phyloP scores from a whole-genome alignment of 257 asterid genomes.

The Ilex aquifolium region DNA sequence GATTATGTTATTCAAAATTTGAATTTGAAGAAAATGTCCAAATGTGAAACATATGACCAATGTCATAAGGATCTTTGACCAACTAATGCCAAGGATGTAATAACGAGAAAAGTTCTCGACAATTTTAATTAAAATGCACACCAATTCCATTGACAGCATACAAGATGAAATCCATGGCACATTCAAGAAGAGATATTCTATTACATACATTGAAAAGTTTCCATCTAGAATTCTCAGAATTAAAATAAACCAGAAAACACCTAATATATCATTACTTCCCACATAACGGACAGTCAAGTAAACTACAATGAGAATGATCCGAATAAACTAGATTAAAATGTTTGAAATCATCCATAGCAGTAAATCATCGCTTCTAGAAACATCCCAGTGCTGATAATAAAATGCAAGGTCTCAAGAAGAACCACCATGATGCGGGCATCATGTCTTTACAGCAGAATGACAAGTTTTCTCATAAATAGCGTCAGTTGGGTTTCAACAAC shows the following conservation, averaged over 20 bases:
- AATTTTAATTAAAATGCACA: no score
- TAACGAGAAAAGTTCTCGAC: no score
- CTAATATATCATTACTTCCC: not conserved
- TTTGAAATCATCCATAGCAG: not conserved
- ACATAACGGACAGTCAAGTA: not conserved
- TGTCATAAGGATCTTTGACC: constrained; percentile 2
- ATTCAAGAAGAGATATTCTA: no score
- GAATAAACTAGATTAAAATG: not conserved
- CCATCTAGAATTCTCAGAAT: not conserved
- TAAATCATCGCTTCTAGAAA: no score
- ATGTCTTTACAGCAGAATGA: not conserved
- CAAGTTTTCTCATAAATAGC: no score
- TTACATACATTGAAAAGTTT: not conserved
- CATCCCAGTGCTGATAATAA: not conserved
- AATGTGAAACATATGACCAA: constrained; percentile 4
- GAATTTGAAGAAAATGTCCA: constrained; percentile 4
- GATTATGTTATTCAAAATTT: constrained; percentile 9
- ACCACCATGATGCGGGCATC: not conserved
- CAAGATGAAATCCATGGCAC: no score
- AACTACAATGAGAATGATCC: not conserved
- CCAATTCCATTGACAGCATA: no score
- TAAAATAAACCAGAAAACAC: not conserved
- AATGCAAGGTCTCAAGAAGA: not conserved
- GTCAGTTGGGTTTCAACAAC: no score
- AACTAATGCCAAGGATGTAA: no score